Conservation (phyloP, 768 basidiomycete genomes). For the Guyanaporus albipodus region DNA sequence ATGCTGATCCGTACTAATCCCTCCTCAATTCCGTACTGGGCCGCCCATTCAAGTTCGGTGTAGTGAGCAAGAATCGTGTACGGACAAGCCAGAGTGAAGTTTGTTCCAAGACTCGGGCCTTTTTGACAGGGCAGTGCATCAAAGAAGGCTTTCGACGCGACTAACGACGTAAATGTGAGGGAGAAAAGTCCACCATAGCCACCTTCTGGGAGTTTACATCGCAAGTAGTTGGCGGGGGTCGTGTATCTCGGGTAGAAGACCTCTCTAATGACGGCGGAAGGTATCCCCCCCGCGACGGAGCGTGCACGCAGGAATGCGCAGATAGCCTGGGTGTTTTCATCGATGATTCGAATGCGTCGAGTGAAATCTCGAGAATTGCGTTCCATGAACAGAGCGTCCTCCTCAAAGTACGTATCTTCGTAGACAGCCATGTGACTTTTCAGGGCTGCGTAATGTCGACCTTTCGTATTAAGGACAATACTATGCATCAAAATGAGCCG, state of each 20-base stretch:
- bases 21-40: constrained; percentile 76
- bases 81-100: constrained; percentile 93
- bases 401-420: constrained; percentile 84
- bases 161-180: constrained; percentile 68
- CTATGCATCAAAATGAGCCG: constrained; percentile 38
- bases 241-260: constrained; percentile 89
- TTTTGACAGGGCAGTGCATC: constrained; percentile 81
- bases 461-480: constrained; percentile 80
- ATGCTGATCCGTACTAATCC: constrained; percentile 85
- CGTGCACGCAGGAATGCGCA: constrained; percentile 73
- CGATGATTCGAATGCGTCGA: constrained; percentile 68
- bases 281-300: constrained; percentile 40
- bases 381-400: constrained; percentile 96
- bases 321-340: constrained; percentile 76
- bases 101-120: constrained; percentile 90
- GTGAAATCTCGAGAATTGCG: constrained; percentile 94
- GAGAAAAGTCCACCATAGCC: constrained; percentile 89
- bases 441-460: constrained; percentile 63
- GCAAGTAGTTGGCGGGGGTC: constrained; percentile 67
- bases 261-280: constrained; percentile 58
- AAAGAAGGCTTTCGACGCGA: constrained; percentile 76
- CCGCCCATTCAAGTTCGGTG: constrained; percentile 88
- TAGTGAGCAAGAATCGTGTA: constrained; percentile 93
- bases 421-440: constrained; percentile 59
- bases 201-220: constrained; percentile 51